These are phyloP conservation scores for Ceratocystis diversiconidia DNA, from an alignment of 2,329 filamentous ascomycete species.

Conservation along the genomic window DNA sequence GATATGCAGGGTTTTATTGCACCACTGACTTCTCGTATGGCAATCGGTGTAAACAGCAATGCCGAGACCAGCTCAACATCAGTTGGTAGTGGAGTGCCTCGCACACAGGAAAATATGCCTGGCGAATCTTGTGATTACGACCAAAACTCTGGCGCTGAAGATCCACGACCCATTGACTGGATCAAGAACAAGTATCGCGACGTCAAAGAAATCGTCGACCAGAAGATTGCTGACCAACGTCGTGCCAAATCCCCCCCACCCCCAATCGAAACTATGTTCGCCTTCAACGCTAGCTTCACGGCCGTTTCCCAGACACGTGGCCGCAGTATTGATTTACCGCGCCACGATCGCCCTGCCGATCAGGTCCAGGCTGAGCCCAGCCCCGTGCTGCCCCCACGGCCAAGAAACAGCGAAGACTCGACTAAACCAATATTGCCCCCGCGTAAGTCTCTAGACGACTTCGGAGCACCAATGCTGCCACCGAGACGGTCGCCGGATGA, in stretches of 20 bases:
- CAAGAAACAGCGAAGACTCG: constrained; percentile 6
- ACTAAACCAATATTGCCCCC: constrained; percentile 5
- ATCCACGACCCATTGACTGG: constrained; percentile 41
- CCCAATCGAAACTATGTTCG: constrained; percentile 12
- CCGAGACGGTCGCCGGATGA: constrained; percentile 11
- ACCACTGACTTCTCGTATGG: constrained; percentile 24
- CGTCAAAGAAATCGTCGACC: constrained; percentile 42
- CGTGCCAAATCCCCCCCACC: constrained; percentile 42
- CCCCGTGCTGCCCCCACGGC: background rate
- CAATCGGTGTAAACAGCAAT: constrained; percentile 46
- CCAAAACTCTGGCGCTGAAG: constrained; percentile 5
- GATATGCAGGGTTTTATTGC: constrained; percentile 31
- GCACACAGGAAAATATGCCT: constrained; percentile 35
- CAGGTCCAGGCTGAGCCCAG: constrained; percentile 6
- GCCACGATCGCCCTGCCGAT: constrained; percentile 25
- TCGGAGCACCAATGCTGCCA: constrained; percentile 5
- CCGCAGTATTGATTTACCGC: constrained; percentile 24
- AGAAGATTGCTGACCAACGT: constrained; percentile 38
- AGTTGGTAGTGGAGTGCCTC: constrained; percentile 45
- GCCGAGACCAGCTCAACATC: constrained; percentile 55
- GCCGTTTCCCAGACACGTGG: constrained; percentile 23
- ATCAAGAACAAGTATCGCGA: constrained; percentile 47
- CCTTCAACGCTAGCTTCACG: constrained; percentile 19
- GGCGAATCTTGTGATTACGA: constrained; percentile 35
- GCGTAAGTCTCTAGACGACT: background rate